These are phyloP conservation scores for Trichoderma sp. DNA, from an alignment of 2,329 filamentous ascomycete species.

Conservation along the genomic window DNA sequence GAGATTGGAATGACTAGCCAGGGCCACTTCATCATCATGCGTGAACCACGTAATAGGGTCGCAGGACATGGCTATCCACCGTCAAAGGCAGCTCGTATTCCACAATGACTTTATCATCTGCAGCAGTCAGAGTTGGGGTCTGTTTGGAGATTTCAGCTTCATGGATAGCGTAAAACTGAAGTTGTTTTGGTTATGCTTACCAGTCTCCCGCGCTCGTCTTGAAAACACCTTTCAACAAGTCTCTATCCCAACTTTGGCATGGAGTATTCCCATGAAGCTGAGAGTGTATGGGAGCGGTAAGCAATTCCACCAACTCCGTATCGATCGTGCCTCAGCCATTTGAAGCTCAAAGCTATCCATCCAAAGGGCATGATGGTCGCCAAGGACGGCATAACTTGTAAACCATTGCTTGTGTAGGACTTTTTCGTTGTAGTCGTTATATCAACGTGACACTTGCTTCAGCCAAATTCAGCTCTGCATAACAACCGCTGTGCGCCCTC, in stretches of 20 bases:
- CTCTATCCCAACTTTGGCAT: not conserved
- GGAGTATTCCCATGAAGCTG: not conserved
- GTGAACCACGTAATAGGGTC: not conserved
- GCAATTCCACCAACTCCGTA: not conserved
- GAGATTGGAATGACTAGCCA: constrained; percentile 1
- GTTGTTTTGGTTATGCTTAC: not conserved
- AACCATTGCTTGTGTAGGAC: not conserved
- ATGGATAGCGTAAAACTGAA: not conserved
- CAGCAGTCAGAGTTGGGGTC: not conserved
- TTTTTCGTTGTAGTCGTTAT: not conserved
- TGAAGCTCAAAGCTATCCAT: not conserved
- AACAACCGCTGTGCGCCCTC: not conserved
- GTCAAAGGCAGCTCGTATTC: not conserved
- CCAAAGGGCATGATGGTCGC: not conserved
- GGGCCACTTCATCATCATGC: not conserved
- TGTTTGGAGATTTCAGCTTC: not conserved
- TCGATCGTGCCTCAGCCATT: not conserved
- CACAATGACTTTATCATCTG: not conserved
- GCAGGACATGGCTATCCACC: not conserved
- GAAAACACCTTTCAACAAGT: not conserved
- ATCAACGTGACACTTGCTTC: not conserved
- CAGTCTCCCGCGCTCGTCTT: not conserved
- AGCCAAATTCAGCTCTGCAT: not conserved
- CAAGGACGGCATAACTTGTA: not conserved
- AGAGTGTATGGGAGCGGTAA: not conserved